phyloP scores from a whole-genome alignment of 495 filamentous ascomycete genomes.

The Bryoglossum gracile region DNA sequence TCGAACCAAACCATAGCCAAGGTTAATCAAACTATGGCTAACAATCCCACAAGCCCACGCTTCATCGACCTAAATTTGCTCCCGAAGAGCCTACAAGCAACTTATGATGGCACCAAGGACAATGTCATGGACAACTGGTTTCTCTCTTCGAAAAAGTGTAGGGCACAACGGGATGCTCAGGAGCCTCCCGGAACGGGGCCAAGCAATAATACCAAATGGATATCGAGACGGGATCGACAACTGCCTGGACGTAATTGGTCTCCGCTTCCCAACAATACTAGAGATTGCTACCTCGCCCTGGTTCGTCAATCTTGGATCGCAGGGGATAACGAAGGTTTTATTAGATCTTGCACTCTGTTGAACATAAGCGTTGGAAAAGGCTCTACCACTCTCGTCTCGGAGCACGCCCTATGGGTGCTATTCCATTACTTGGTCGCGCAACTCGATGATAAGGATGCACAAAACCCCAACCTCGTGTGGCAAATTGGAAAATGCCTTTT shows the following conservation, averaged over 20 bases:
- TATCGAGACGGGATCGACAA: background rate
- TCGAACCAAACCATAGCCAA: too few relatives aligned
- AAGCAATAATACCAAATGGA: background rate
- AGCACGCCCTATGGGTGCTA: too few relatives aligned
- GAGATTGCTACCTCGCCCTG: conserved; percentile 3
- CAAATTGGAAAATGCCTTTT: conserved; percentile 16
- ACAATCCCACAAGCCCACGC: too few relatives aligned
- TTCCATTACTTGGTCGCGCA: too few relatives aligned
- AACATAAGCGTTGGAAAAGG: too few relatives aligned
- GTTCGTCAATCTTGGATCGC: conserved; percentile 9
- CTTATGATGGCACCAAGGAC: too few relatives aligned
- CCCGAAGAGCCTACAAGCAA: too few relatives aligned
- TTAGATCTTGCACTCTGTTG: too few relatives aligned
- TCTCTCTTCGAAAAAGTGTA: background rate
- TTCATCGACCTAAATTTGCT: too few relatives aligned
- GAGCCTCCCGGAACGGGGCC: background rate
- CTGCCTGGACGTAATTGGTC: too few relatives aligned
- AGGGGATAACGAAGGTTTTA: background rate
- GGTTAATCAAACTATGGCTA: too few relatives aligned
- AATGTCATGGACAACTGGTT: conserved; percentile 15
- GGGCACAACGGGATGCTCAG: background rate
- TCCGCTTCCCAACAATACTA: background rate
- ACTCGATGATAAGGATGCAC: background rate
- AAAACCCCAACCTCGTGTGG: conserved; percentile 9
- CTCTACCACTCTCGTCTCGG: too few relatives aligned